Percentiles rank a stretch among this genome's conserved stretches.
phyloP scores from a whole-genome alignment of 495 filamentous ascomycete genomes.

The Glonium stellatum region DNA sequence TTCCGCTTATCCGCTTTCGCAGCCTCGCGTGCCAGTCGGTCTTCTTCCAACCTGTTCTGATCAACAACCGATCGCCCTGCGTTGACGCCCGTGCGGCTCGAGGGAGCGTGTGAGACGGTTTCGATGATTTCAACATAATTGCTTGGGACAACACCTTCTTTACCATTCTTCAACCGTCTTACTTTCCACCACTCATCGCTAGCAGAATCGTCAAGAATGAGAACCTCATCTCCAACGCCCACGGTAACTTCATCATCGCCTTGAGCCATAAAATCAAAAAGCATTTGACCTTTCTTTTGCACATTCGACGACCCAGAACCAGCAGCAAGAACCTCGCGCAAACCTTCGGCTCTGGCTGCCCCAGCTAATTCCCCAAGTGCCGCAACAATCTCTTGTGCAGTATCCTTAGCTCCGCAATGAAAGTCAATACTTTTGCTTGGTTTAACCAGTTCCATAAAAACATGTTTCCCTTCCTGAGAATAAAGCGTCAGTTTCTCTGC shows the following conservation, averaged over 20 bases:
- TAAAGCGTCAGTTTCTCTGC: conserved; percentile 91
- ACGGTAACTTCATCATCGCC: conserved; percentile 96
- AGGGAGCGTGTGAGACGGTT: conserved; percentile 35
- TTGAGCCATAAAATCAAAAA: conserved; percentile 95
- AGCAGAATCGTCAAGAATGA: conserved; percentile 79
- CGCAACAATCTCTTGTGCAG: conserved; percentile 83
- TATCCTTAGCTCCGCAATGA: conserved; percentile 95
- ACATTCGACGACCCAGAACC: conserved; percentile 53
- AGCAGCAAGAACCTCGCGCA: conserved; percentile 81
- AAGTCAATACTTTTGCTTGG: conserved; percentile 93
- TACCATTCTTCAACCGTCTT: conserved; percentile 76
- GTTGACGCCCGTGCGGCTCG: conserved; percentile 49
- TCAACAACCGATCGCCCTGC: conserved; percentile 67
- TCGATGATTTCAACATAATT: conserved; percentile 88
- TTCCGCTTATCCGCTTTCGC: conserved; percentile 52
- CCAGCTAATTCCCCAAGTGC: conserved; percentile 86
- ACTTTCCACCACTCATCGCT: conserved; percentile 99
- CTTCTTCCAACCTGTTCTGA: conserved; percentile 78
- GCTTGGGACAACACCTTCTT: conserved; percentile 96
- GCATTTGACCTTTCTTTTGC: conserved; percentile 73
- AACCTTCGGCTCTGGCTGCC: conserved; percentile 70
- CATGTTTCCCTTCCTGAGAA: conserved; percentile 94
- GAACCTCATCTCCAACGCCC: conserved; percentile 78
- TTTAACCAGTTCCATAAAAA: conserved; percentile 86
- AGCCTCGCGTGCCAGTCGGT: conserved; percentile 69